Evolutionary conservation across 495 filamentous ascomycete species (phyloP).

Genomic region (Haplographium delicatum): DNA sequence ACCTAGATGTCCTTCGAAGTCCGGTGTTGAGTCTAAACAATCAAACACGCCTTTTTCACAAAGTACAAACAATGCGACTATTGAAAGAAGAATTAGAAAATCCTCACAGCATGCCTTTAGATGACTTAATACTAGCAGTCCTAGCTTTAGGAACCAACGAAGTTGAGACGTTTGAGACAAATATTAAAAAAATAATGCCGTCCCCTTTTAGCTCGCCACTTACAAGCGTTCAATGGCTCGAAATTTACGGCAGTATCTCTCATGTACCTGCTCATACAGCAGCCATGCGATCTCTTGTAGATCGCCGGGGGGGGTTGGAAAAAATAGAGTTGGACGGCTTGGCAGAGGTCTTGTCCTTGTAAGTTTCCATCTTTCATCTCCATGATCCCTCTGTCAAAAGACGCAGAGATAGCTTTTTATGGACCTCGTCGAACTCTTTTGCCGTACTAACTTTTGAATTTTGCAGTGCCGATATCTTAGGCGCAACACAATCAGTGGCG

Average conservation of each 20-base stretch:
- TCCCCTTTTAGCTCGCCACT: slow-evolving; percentile 6
- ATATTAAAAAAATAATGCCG: not conserved
- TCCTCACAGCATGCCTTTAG: not conserved
- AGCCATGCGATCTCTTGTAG: not conserved
- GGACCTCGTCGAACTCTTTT: no score
- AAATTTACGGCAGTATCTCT: slow-evolving; percentile 9
- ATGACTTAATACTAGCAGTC: slow-evolving; percentile 3
- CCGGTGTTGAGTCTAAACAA: not conserved
- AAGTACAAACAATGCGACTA: slow-evolving; percentile 6
- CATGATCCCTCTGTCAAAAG: not conserved
- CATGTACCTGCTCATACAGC: not conserved
- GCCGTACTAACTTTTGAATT: not conserved
- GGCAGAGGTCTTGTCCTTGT: slow-evolving; percentile 7
- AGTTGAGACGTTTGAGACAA: slow-evolving; percentile 1
- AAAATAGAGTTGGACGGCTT: not conserved
- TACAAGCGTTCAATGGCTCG: slow-evolving; percentile 2
- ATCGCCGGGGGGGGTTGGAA: not conserved
- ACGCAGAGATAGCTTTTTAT: no score
- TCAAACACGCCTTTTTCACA: slow-evolving; percentile 1
- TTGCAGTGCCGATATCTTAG: slow-evolving; percentile 6
- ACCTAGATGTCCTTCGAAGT: slow-evolving; percentile 3
- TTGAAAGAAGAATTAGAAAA: slow-evolving; percentile 4
- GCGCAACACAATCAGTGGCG: not conserved
- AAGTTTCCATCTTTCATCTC: not conserved
- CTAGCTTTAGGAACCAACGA: slow-evolving; percentile 1